phyloP scores from a whole-genome alignment of 495 filamentous ascomycete species.

The Neurospora africana region DNA sequence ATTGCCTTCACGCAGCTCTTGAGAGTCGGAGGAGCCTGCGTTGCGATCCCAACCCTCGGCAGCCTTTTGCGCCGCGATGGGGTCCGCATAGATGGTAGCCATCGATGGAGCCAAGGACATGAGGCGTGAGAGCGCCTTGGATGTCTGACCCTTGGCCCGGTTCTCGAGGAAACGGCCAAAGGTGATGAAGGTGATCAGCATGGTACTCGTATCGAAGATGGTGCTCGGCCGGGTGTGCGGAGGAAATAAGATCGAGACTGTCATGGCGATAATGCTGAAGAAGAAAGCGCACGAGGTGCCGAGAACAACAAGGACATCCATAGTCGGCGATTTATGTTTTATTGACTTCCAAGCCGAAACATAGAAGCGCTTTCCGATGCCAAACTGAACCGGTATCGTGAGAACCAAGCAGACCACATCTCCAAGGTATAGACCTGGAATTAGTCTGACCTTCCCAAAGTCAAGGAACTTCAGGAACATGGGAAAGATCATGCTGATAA shows the following conservation, averaged over 20 bases:
- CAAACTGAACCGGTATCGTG: conserved; percentile 92
- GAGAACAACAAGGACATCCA: conserved; percentile 93
- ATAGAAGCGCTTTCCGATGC: conserved; percentile 90
- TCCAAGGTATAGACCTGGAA: conserved; percentile 75
- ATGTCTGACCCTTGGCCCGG: conserved; percentile 91
- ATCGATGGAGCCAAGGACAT: conserved; percentile 95
- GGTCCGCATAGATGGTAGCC: conserved; percentile 96
- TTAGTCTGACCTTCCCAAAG: conserved; percentile 53
- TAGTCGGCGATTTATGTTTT: conserved; percentile 81
- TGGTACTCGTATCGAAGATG: conserved; percentile 95
- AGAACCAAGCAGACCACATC: conserved; percentile 73
- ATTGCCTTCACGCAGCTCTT: conserved; percentile 39
- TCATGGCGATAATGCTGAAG: conserved; percentile 85
- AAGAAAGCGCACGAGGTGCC: conserved; percentile 98
- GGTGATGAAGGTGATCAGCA: conserved; percentile 95
- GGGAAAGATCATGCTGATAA: conserved; percentile 85
- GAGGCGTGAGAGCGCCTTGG: conserved; percentile 82
- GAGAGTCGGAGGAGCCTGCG: conserved; percentile 28
- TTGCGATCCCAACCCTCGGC: conserved; percentile 62
- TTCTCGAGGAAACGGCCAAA: conserved; percentile 91
- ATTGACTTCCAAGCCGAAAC: conserved; percentile 81
- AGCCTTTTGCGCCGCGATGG: conserved; percentile 83
- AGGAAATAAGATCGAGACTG: conserved; percentile 57
- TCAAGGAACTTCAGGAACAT: conserved; percentile 66
- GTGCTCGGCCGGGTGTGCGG: conserved; percentile 72